phyloP scores from a whole-genome alignment of 331 rosid genomes.

The Pyrus hybrid region DNA sequence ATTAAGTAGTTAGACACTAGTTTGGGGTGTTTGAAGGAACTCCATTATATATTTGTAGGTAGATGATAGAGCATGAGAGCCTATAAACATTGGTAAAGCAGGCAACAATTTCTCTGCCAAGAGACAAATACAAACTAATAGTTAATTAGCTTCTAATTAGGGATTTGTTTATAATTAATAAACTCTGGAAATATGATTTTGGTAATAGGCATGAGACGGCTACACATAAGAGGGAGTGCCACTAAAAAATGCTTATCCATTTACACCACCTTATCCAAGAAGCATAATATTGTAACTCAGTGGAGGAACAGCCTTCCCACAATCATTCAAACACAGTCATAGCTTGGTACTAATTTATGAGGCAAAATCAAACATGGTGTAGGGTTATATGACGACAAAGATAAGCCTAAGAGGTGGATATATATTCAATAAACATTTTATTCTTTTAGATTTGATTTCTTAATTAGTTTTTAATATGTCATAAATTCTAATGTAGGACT shows the following conservation, averaged over 20 bases:
- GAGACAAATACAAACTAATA: not conserved
- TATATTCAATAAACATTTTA: slow-evolving; percentile 3
- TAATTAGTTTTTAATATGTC: not conserved
- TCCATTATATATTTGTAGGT: too few relatives aligned
- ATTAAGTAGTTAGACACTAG: too few relatives aligned
- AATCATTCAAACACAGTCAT: slow-evolving; percentile 18
- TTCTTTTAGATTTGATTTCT: not conserved
- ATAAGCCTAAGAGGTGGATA: not conserved
- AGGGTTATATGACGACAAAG: slow-evolving; percentile 20
- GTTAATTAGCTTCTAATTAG: not conserved
- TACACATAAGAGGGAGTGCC: not conserved
- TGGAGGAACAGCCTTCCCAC: slow-evolving; percentile 24
- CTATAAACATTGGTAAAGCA: not conserved
- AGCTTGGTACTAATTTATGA: slow-evolving; percentile 16
- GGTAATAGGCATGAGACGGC: not conserved
- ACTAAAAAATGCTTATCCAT: slow-evolving; percentile 2
- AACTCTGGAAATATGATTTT: not conserved
- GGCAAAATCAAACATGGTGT: slow-evolving; percentile 22
- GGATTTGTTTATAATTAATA: not conserved
- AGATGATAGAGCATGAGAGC: too few relatives aligned
- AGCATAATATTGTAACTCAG: slow-evolving; percentile 22
- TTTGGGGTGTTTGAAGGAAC: too few relatives aligned
- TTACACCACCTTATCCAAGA: slow-evolving; percentile 12
- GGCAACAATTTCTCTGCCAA: not conserved
- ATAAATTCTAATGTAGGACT: not conserved